Evolutionary conservation across 23 red algal genomes (phyloP).

Genomic region (Cyanidioschyzon merolae): DNA sequence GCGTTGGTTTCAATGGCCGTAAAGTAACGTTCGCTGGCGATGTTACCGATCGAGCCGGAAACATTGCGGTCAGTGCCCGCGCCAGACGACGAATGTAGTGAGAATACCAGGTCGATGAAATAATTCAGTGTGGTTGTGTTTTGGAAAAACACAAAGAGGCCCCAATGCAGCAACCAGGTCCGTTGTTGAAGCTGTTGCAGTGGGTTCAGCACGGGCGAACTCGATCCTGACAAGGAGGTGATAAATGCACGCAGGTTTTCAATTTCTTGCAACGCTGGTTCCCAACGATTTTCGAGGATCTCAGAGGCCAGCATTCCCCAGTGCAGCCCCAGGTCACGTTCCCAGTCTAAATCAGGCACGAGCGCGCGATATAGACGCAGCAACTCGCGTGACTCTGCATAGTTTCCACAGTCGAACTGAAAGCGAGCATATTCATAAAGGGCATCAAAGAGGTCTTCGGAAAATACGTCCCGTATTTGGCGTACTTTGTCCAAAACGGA

Average conservation of each 20-base stretch:
- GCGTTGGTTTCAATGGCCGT: constrained; percentile 96
- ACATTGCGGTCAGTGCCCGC: too few species aligned
- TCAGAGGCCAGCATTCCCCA: constrained; percentile 85
- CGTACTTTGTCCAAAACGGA: constrained; percentile 31
- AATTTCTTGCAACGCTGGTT: constrained; percentile 59
- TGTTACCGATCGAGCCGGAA: too few species aligned
- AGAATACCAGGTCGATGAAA: constrained; percentile 75
- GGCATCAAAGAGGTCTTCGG: constrained; percentile 54
- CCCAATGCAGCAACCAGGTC: constrained; percentile 97
- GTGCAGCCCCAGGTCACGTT: constrained; percentile 57
- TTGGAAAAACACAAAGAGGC: constrained; percentile 91
- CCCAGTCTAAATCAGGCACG: constrained; percentile 34
- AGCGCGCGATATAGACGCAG: constrained; percentile 65
- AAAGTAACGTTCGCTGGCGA: constrained; percentile 58
- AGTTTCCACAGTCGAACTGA: constrained; percentile 93
- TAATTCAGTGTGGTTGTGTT: constrained; percentile 57
- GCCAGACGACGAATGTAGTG: background rate
- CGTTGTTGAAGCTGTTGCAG: constrained; percentile 87
- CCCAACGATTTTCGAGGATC: constrained; percentile 65
- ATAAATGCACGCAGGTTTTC: constrained; percentile 61
- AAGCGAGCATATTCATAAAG: constrained; percentile 85
- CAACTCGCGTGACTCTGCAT: constrained; percentile 52
- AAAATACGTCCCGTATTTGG: constrained; percentile 32
- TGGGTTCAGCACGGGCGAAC: constrained; percentile 50
- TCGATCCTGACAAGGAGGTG: background rate